Base-by-base conservation (phyloP, 2,329 filamentous ascomycete genomes). In the Metarhizium sp. region DNA sequence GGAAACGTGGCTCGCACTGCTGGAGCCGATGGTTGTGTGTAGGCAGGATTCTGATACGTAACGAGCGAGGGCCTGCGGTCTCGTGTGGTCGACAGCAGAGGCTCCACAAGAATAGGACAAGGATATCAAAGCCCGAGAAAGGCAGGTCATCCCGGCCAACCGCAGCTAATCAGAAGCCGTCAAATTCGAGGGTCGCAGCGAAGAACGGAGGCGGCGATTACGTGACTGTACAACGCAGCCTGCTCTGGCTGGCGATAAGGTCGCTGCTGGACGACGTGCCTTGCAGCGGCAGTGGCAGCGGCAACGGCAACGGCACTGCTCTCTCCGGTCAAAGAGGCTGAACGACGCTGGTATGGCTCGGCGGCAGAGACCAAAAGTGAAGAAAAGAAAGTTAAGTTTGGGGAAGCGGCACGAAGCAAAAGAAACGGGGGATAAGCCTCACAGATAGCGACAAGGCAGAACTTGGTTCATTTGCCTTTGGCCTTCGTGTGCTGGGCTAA, bases 11-110 rank as follows among this genome's bases (percentile, higher is more conserved):
- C 14, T 38, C 40, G 20, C 45, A 48, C n/a, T 30, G 16, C 34
- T 29, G 38, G 25, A 46, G 51, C 51, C 29, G 38, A 38, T 18
- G 47, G 43, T 55, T 34, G 54, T 42, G 54, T 34, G 54, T 52
- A 40, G 50, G 42, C 20, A 42, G 50, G 48, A 34, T 30, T 40
- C 50, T 40, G 45, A 42, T 52, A 52, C 50, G 54, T 55, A 53
- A 55, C 36, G 34, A 34, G 50, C 32, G 50, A 42, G 32, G 25
- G 18, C 32, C 50, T 38, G n/a, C 36, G n/a, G 43, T 46, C n/a
- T 46, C 16, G 6, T 25, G 43, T 25, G 25, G 20, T 29, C 25
- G n/a, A 10, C 25, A 18, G 32, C 48, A 5, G 1, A 18, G 51
- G 51, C 34, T 52, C 51, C 51, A 52, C 51, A 32, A 45, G 36